Conservation (phyloP, 2,329 filamentous ascomycete genomes). For the Pestalotiopsis sp. region DNA sequence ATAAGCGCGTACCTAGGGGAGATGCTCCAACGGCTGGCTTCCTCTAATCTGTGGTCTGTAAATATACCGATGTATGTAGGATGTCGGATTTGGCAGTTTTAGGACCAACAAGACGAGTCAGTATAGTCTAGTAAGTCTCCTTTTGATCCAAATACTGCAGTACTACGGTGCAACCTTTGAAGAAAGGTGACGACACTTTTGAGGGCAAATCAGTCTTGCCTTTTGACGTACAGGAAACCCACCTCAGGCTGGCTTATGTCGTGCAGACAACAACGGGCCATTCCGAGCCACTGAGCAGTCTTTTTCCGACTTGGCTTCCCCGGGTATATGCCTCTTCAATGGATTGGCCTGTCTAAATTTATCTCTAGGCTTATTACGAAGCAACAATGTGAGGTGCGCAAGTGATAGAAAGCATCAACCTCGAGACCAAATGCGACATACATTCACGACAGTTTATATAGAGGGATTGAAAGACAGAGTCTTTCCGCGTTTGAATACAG, state of each 20-base stretch:
- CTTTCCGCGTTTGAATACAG: too few relatives aligned
- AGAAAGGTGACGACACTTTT: neutral
- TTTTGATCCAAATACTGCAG: too few relatives aligned
- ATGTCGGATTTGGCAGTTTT: too few relatives aligned
- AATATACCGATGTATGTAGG: too few relatives aligned
- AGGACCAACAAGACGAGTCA: neutral
- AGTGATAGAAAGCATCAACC: too few relatives aligned
- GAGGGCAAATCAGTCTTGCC: neutral
- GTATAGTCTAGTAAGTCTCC: neutral
- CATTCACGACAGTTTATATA: too few relatives aligned
- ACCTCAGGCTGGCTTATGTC: neutral
- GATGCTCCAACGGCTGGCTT: conserved; percentile 17
- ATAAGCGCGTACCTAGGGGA: conserved; percentile 22
- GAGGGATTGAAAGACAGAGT: too few relatives aligned
- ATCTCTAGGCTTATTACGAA: too few relatives aligned
- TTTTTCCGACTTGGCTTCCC: neutral
- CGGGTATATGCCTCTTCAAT: neutral
- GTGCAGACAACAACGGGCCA: neutral
- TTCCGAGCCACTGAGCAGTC: neutral
- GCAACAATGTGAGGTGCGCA: too few relatives aligned
- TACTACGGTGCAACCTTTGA: neutral
- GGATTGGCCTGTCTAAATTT: neutral
- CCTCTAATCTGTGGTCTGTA: neutral
- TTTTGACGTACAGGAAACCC: neutral
- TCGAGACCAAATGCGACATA: too few relatives aligned